A percentile compares a stretch with the other conserved stretches of the same genome.
These are phyloP conservation scores for Pisolithus thermaeus DNA, from an alignment of 1,284 basidiomycete species.

Conservation along the genomic window DNA sequence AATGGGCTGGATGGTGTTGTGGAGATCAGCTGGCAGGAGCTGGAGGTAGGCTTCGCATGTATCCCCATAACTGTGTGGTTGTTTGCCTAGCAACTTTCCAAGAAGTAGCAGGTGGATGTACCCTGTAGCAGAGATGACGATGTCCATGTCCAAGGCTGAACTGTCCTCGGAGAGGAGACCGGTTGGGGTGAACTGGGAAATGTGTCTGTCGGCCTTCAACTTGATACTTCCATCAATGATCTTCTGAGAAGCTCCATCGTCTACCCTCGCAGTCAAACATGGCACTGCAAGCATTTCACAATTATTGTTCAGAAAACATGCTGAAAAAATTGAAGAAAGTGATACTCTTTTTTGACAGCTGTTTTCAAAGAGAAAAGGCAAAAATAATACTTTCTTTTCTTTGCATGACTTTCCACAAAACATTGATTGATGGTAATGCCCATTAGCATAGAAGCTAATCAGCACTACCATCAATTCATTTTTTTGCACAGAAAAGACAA, in stretches of 20 bases:
- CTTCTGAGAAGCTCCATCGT: conserved; percentile 59
- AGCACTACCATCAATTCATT: too few species aligned
- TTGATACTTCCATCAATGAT: conserved; percentile 72
- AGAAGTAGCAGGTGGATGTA: conserved; percentile 10
- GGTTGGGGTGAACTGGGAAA: conserved; percentile 48
- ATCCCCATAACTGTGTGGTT: conserved; percentile 15
- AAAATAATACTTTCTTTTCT: too few species aligned
- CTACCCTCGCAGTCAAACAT: conserved; percentile 26
- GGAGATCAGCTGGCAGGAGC: conserved; percentile 17
- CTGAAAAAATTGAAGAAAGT: too few species aligned
- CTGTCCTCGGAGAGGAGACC: conserved; percentile 63
- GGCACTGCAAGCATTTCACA: too few species aligned
- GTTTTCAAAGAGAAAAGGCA: too few species aligned
- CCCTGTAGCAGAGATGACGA: conserved; percentile 64
- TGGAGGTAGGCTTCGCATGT: conserved; percentile 20
- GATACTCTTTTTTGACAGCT: too few species aligned
- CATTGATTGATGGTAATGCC: too few species aligned
- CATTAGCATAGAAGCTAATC: too few species aligned
- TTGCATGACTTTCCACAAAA: too few species aligned
- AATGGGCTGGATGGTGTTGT: conserved; percentile 26
- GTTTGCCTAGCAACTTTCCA: background rate
- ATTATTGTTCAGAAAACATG: too few species aligned
- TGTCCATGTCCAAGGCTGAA: conserved; percentile 56
- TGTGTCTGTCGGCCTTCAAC: conserved; percentile 58
- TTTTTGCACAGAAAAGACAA: too few species aligned